Evolutionary conservation across 805 yeast species (phyloP).

Genomic region (Candida endomychidarum): DNA sequence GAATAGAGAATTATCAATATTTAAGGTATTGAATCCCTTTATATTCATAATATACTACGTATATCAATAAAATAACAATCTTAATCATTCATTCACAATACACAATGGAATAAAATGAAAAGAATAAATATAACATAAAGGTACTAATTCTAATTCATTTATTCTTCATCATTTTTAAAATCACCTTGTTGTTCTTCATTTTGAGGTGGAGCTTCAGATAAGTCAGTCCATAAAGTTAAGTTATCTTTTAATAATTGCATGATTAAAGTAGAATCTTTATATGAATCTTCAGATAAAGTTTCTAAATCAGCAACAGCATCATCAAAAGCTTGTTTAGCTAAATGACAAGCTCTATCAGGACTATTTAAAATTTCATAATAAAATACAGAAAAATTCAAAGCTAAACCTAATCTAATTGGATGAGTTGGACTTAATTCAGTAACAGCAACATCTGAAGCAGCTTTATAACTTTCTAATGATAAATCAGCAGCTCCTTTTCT

Average conservation of each 20-base stretch:
- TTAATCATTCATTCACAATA: constrained; percentile 12
- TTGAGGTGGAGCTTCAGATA: constrained; percentile 70
- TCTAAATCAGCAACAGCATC: constrained; percentile 99
- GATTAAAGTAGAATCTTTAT: constrained; percentile 96
- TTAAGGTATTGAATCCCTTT: constrained; percentile 3
- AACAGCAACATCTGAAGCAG: constrained; percentile 96
- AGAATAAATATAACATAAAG: constrained; percentile 8
- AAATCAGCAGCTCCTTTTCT: constrained; percentile 90
- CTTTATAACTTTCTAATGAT: constrained; percentile 90
- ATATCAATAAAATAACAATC: constrained; percentile 12
- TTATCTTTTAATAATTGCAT: constrained; percentile 99
- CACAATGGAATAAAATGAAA: constrained; percentile 1
- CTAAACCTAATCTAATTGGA: constrained; percentile 97
- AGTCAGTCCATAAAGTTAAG: constrained; percentile 97
- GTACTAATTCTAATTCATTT: constrained; percentile 5
- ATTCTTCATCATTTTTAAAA: constrained; percentile 18
- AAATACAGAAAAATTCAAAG: constrained; percentile 95
- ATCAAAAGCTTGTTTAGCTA: constrained; percentile 98
- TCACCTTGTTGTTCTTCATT: constrained; percentile 29
- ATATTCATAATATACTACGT: constrained; percentile 7
- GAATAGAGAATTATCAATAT: no score
- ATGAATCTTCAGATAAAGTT: constrained; percentile 95
- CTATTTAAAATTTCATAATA: constrained; percentile 97
- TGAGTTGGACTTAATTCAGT: constrained; percentile 98
- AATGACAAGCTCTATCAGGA: constrained; percentile 98